Conservation (phyloP, 345 rosid species). For the Ceriops zippeliana region DNA sequence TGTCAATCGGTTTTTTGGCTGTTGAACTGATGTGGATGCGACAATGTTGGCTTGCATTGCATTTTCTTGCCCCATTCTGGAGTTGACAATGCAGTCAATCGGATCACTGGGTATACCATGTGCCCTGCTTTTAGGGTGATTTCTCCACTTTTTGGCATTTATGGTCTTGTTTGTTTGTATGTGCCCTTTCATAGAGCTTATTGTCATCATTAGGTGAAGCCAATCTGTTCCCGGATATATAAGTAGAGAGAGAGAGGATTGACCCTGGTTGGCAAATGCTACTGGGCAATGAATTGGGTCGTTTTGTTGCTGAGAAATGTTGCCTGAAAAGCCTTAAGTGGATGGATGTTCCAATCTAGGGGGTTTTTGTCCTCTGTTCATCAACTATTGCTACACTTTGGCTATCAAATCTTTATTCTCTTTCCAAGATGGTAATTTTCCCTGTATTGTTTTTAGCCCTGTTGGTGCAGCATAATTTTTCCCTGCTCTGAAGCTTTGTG, state of each 20-base stretch:
- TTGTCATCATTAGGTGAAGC: too few relatives aligned
- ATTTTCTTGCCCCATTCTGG: slow-evolving; percentile 86
- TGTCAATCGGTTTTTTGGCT: neutral
- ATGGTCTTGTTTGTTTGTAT: too few relatives aligned
- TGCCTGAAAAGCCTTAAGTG: slow-evolving; percentile 80
- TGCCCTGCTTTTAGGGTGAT: neutral
- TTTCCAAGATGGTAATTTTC: slow-evolving; percentile 67
- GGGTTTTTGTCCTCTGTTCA: slow-evolving; percentile 69
- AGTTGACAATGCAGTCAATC: slow-evolving; percentile 59
- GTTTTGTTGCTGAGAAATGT: slow-evolving; percentile 91
- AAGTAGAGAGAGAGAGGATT: neutral
- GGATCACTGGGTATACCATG: slow-evolving; percentile 75
- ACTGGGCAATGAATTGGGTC: slow-evolving; percentile 74
- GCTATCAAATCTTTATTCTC: slow-evolving; percentile 77
- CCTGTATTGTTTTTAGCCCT: neutral
- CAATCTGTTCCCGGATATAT: neutral
- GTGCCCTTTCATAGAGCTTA: too few relatives aligned
- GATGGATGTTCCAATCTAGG: slow-evolving; percentile 91
- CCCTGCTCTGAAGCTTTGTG: neutral
- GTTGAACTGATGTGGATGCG: slow-evolving; percentile 80
- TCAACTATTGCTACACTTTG: slow-evolving; percentile 78
- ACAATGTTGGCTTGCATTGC: slow-evolving; percentile 93
- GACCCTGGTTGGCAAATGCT: neutral
- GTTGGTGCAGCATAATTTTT: neutral
- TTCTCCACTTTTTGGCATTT: too few relatives aligned